Conservation (phyloP, 495 filamentous ascomycete genomes). For the Copromyces sp. region DNA sequence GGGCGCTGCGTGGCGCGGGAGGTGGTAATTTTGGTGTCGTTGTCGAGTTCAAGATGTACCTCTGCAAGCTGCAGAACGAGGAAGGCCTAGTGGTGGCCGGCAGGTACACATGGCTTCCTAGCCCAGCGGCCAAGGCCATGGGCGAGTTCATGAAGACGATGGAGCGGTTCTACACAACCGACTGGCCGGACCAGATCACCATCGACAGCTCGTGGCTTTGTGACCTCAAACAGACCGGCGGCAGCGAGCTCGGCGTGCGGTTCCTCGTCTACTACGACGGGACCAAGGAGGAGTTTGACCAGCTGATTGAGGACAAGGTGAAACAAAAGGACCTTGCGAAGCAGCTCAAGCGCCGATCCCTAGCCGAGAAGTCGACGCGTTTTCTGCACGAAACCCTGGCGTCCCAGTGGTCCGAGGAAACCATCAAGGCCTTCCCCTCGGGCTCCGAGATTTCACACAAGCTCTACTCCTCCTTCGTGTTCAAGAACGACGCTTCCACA, state of each 20-base stretch:
- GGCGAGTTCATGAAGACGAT: background rate
- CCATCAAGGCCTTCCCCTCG: constrained; percentile 8
- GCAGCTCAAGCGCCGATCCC: constrained; percentile 14
- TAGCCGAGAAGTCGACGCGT: constrained; percentile 17
- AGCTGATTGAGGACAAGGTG: background rate
- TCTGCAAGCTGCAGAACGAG: background rate
- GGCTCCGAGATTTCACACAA: constrained; percentile 5
- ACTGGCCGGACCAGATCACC: constrained; percentile 8
- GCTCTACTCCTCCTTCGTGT: constrained; percentile 13
- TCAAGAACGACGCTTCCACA: background rate
- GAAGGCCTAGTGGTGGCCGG: background rate
- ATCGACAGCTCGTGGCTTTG: constrained; percentile 23
- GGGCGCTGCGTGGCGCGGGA: constrained; percentile 44
- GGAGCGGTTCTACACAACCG: background rate
- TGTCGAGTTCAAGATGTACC: constrained; percentile 36
- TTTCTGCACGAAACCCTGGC: constrained; percentile 23
- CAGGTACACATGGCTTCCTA: background rate
- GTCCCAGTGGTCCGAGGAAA: constrained; percentile 22
- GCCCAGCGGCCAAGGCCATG: background rate
- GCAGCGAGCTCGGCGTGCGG: background rate
- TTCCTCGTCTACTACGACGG: background rate
- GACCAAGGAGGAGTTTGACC: background rate
- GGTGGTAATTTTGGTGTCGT: constrained; percentile 44
- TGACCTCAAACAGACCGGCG: constrained; percentile 6
- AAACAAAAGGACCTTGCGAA: background rate